Base-by-base conservation (phyloP, 2,329 filamentous ascomycete genomes). In the Aschersonia sp. region DNA sequence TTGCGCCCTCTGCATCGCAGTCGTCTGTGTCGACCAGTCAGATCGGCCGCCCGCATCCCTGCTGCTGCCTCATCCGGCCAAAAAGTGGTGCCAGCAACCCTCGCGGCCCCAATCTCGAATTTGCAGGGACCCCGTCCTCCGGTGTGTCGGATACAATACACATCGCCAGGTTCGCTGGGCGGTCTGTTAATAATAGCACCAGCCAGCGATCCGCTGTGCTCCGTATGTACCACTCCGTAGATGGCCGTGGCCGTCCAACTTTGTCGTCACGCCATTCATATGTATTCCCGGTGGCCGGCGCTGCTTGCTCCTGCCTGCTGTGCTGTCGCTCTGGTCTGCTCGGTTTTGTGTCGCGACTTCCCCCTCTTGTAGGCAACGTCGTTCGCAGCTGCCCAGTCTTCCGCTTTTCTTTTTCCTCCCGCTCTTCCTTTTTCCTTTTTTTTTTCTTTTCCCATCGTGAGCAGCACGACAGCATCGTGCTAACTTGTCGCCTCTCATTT, bases 281-380 rank as follows among this genome's bases (percentile, higher is more conserved):
- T 22, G 22, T 22, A 22, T 22, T 22, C 22, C 22, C 22, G 22
- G 22, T 22, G 22, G 22, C 22, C 22, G 22, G 22, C 22, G 22
- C 4, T 22, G 22, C 22, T 22, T 43, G 12, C 5, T 43, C 11
- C 29, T 30, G 8, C 22, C 22, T 22, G 4, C 22, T 22, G 22
- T 22, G 22, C 22, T 4, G 22, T 22, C 22, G 22, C 22, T 22
- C 22, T 22, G 22, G 22, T 22, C 22, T 22, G 22, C 22, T 22
- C 22, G 22, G 22, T 22, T 22, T 12, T 48, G 49, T 29, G 47
- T 51, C 47, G 49, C 47, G 49, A 50, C 49, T 49, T 49, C 49
- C 49, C 29, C 46, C 39, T 29, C 44, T 31, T 45, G 45, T 42
- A 35, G 35, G 8, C 35, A 37, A 37, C 35, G 8, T 37, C 35